Base-by-base conservation (phyloP, 495 filamentous ascomycete species). In the Penicillium subrubescens region DNA sequence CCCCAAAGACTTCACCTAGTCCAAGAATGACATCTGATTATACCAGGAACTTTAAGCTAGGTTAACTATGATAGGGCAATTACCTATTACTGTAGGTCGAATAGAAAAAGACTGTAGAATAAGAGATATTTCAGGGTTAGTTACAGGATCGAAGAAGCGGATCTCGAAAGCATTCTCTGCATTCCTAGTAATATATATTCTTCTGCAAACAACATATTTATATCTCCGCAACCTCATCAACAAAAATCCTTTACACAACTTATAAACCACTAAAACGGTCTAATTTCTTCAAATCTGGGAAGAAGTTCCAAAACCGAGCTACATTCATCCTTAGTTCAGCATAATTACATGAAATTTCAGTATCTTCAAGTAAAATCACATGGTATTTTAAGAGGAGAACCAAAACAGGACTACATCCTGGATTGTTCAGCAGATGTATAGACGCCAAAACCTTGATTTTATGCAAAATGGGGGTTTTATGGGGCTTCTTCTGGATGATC, bases 271-370 rank as follows among this genome's bases (percentile, higher is more conserved):
- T 34, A 34, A 34, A 34, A 34, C 31, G 4, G 31, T 34, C 31
- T 34, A 34, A 34, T 4, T 34, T 34, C 31, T 8, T 34, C 31
- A 34, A 34, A 34, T 34, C 8, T 34, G 31, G 31, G 31, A 34
- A 8, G 3, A 34, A 34, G 31, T 4, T 4, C 8, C 8, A 34
- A 34, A 34, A 34, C 3, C 8, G 31, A 34, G 31, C 31, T 34
- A 34, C 31, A 34, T 34, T 8, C 31, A 34, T 37, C 35, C 35
- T 37, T 12, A 37, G 5, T 12, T 37, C 10, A 10, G 35, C 5
- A 37, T 37, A 21, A 57, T 57, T 57, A 27, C 53, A 11, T 37
- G 39, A 39, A 57, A 39, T 57, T 57, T 57, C 17, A 39, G 19
- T 5, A 37, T 21, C 3, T 57, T 57, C 10, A 39, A 12, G 53